Conservation (phyloP, 345 rosid species). For the Salix caprea region DNA sequence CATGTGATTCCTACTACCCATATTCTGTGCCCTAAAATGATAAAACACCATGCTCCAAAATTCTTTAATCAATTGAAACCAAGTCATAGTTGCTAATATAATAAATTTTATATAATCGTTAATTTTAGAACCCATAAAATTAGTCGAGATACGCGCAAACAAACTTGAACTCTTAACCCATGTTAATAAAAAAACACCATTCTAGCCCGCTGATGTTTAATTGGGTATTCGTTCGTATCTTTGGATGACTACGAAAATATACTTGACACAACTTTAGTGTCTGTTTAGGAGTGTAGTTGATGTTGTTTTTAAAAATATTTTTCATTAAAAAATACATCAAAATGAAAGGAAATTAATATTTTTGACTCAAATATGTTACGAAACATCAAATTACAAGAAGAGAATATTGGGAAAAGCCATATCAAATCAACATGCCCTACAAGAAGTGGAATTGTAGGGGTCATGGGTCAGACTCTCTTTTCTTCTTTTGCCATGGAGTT, state of each 20-base stretch:
- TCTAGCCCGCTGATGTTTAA: not conserved
- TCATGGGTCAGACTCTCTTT: not conserved
- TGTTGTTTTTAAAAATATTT: too few species aligned
- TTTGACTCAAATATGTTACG: not conserved
- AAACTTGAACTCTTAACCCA: too few species aligned
- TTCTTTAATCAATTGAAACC: too few species aligned
- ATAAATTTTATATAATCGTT: rapidly evolving
- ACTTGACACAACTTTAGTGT: too few species aligned
- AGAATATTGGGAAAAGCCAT: not conserved
- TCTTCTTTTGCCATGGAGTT: slow-evolving; percentile 8
- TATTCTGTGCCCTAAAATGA: not conserved
- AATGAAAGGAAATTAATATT: too few species aligned
- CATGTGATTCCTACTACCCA: slow-evolving; percentile 18
- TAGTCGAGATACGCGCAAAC: rapidly evolving
- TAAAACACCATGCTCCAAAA: not conserved
- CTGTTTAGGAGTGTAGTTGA: rapidly evolving
- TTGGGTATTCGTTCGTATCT: not conserved
- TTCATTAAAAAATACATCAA: too few species aligned
- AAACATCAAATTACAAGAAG: not conserved
- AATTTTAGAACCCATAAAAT: too few species aligned
- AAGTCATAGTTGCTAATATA: too few species aligned
- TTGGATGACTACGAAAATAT: not conserved
- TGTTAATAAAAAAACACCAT: not conserved
- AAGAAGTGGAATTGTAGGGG: not conserved
- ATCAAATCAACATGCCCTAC: not conserved